Evolutionary conservation across 1,139 yeast species (phyloP).

Genomic region (Candida albicans): DNA sequence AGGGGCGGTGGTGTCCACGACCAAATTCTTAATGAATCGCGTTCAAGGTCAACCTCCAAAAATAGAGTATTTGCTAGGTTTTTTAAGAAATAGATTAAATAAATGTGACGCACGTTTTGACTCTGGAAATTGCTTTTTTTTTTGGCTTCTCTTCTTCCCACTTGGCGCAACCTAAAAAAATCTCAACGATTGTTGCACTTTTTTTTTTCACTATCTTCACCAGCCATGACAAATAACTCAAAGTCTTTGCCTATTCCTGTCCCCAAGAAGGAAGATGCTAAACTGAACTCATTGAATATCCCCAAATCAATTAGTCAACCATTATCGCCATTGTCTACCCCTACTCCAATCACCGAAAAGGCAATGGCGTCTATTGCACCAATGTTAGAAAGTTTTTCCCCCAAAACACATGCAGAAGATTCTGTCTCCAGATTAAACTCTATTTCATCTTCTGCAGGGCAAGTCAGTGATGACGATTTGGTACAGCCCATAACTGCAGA

Average conservation of each 20-base stretch:
- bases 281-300: not conserved
- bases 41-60: conserved; percentile 20
- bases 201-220: not conserved
- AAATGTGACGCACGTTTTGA: conserved; percentile 1
- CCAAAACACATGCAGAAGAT: conserved; percentile 68
- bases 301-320: conserved; percentile 24
- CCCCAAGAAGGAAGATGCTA: conserved; percentile 1
- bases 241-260: conserved; percentile 11
- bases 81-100: conserved; percentile 13
- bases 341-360: conserved; percentile 42
- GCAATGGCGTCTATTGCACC: conserved; percentile 83
- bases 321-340: conserved; percentile 34
- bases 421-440: conserved; percentile 24
- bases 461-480: conserved; percentile 5
- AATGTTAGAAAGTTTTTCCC: conserved; percentile 67
- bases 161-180: not conserved
- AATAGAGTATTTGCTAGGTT: conserved; percentile 21
- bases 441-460: conserved; percentile 17
- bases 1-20: conserved; percentile 5
- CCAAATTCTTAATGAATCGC: conserved; percentile 3
- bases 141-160: not conserved
- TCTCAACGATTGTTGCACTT: not conserved
- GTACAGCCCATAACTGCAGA: conserved; percentile 11
- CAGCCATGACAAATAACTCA: conserved; percentile 3
- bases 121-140: not conserved